Evolutionary conservation across 768 basidiomycete genomes (phyloP).

Genomic region (Boletus subcaerulescens): DNA sequence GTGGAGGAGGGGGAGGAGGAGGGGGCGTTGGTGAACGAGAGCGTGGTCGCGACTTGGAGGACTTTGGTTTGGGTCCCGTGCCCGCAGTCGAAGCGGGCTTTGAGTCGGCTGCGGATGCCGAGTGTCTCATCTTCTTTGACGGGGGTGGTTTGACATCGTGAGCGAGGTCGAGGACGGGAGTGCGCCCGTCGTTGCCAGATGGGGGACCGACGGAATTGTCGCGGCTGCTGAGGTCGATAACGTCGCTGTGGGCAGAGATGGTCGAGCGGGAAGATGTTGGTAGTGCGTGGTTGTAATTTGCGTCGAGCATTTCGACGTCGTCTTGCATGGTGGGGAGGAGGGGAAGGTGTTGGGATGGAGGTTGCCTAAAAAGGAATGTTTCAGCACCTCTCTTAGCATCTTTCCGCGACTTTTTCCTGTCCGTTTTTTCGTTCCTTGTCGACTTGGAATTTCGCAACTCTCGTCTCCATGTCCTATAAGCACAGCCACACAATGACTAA

Average conservation of each 20-base stretch:
- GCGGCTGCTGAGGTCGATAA: conserved; percentile 30
- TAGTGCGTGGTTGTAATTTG: conserved; percentile 1
- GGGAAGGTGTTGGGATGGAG: conserved; percentile 31
- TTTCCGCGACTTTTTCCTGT: conserved; percentile 26
- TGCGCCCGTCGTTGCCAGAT: too few relatives aligned
- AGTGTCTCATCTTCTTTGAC: conserved; percentile 28
- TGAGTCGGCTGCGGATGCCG: conserved; percentile 22
- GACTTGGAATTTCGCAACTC: conserved; percentile 27
- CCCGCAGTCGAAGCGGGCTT: conserved; percentile 31
- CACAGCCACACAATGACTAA: conserved; percentile 26
- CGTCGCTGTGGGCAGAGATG: conserved; percentile 18
- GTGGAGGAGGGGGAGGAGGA: conserved; percentile 46
- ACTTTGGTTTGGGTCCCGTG: conserved; percentile 50
- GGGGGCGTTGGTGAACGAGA: conserved; percentile 51
- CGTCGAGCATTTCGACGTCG: conserved; percentile 32
- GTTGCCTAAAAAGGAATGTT: conserved; percentile 38
- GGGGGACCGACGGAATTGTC: conserved; percentile 26
- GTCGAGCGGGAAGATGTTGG: conserved; percentile 8
- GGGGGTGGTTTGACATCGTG: conserved; percentile 28
- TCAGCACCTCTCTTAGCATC: conserved; percentile 29
- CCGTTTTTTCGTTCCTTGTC: conserved; percentile 17
- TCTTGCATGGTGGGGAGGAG: conserved; percentile 26
- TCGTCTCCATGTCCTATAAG: not conserved
- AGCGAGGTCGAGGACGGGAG: conserved; percentile 11
- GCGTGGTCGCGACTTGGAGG: conserved; percentile 42